Evolutionary conservation across 139 green algal genomes (phyloP), one percentile per base, ranked within the genome.

Genomic region (Micractinium conductrix): DNA sequence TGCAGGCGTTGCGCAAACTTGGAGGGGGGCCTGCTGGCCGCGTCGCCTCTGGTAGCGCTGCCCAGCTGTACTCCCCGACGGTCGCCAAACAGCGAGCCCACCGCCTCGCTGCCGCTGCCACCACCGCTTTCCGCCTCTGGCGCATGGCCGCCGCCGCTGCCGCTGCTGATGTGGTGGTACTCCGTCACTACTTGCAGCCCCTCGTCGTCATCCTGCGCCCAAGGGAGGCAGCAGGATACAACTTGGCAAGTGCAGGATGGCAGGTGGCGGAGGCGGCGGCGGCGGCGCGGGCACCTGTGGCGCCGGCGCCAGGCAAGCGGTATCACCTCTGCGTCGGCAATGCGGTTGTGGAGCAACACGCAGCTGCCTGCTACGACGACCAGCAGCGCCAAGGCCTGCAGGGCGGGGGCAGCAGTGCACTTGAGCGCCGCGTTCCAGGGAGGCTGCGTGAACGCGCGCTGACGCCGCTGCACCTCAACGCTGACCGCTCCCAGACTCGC

Each of bases 1-100:
- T 82, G 76, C 60, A 70, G 60, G 30, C 44, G 40, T 33, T 80
- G 45, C n/a, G 45, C 45, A 67, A 65, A 63, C 48, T 80, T 42
- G 45, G 45, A 65, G 17, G 74, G 45, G 5, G 26, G 40, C 40
- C 70, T 53, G 24, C 24, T n/a, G 73, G 44, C 19, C 30, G 26
- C 53, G 19, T 17, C 22, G 24, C 55, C 40, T 16, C 42, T 10
- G 70, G 42, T 38, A 9, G 28, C 10, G 42, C 42, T 58, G 10
- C n/a, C 44, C 68, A 22, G 21, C 43, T 40, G 26, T 14, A 42
- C 16, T n/a, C 12, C 3, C 14, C 21, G 17, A 3, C 8, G 16
- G n/a, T 58, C 45, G 35, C 26, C 33, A n/a, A 2, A 12, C 19
- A 53, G 45, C 45, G 33, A 17, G 35, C n/a, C 74, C 2, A 6